Conservation (phyloP, 306 rosid species). For the Arachis hypogaea region DNA sequence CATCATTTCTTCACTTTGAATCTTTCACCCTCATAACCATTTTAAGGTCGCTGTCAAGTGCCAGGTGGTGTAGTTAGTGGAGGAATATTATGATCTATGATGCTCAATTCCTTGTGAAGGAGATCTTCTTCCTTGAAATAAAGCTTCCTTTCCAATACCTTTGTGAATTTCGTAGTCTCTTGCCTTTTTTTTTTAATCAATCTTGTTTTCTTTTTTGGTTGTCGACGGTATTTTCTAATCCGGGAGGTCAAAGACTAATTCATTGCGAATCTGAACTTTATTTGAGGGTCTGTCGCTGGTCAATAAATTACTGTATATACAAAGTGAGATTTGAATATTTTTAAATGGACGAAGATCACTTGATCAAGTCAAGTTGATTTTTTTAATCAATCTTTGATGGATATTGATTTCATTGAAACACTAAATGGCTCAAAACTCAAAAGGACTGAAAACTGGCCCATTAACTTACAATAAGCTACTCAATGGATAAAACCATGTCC, state of each 20-base stretch:
- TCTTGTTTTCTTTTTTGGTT: not conserved
- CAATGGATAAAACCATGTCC: not conserved
- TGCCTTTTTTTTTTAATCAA: not conserved
- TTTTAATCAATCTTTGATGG: not conserved
- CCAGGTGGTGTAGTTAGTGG: not conserved
- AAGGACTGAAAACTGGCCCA: slow-evolving; percentile 2
- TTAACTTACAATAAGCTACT: not conserved
- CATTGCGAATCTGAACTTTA: too few species aligned
- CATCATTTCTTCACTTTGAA: not conserved
- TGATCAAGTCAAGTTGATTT: not conserved
- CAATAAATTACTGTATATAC: too few species aligned
- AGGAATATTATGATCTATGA: slow-evolving; percentile 7
- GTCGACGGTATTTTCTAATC: too few species aligned
- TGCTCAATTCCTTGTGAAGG: not conserved
- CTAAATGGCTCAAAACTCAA: not conserved
- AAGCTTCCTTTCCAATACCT: not conserved
- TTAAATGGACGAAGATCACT: too few species aligned
- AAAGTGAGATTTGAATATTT: too few species aligned
- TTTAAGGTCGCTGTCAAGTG: slow-evolving; percentile 1
- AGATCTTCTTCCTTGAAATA: too few species aligned
- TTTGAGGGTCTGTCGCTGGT: too few species aligned
- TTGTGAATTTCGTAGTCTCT: not conserved
- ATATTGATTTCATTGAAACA: not conserved
- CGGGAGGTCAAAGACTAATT: too few species aligned
- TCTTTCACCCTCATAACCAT: not conserved